Evolutionary conservation across 805 yeast species (phyloP).

Genomic region (Starmerella bombi): DNA sequence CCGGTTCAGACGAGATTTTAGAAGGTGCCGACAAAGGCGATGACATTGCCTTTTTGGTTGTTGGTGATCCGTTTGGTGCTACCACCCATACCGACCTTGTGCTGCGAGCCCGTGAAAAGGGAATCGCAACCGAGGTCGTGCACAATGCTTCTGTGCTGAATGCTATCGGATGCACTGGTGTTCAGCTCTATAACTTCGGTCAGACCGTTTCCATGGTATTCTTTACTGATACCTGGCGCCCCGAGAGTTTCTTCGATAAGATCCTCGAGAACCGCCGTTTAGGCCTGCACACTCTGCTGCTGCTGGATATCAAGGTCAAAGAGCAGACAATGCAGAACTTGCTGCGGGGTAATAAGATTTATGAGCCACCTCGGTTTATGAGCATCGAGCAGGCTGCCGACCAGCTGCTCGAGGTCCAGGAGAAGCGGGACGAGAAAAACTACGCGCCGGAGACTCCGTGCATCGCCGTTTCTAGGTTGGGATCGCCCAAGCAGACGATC

Average conservation of each 20-base stretch:
- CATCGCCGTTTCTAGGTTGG: slow-evolving; percentile 82
- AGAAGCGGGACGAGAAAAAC: slow-evolving; percentile 56
- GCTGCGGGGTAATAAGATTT: slow-evolving; percentile 81
- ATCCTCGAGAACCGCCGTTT: slow-evolving; percentile 76
- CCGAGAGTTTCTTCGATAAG: slow-evolving; percentile 87
- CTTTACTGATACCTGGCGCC: slow-evolving; percentile 91
- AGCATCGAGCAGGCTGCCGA: slow-evolving; percentile 75
- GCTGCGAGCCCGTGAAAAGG: slow-evolving; percentile 75
- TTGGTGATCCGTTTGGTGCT: slow-evolving; percentile 96
- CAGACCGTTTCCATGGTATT: slow-evolving; percentile 95
- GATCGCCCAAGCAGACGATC: slow-evolving; percentile 70
- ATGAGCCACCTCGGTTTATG: slow-evolving; percentile 97
- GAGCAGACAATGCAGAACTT: slow-evolving; percentile 91
- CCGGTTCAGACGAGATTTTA: slow-evolving; percentile 72
- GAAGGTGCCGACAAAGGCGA: slow-evolving; percentile 54
- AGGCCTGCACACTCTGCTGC: slow-evolving; percentile 80
- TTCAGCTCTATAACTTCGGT: slow-evolving; percentile 88
- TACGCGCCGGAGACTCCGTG: slow-evolving; percentile 84
- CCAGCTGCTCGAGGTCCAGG: slow-evolving; percentile 82
- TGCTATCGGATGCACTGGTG: slow-evolving; percentile 96
- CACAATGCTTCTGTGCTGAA: slow-evolving; percentile 97
- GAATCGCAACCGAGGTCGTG: slow-evolving; percentile 63
- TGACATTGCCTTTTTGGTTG: slow-evolving; percentile 88
- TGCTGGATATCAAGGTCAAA: slow-evolving; percentile 88
- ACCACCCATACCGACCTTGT: slow-evolving; percentile 94